Evolutionary conservation across 805 yeast genomes (phyloP).

Genomic region (Zygoascus ofunaensis): DNA sequence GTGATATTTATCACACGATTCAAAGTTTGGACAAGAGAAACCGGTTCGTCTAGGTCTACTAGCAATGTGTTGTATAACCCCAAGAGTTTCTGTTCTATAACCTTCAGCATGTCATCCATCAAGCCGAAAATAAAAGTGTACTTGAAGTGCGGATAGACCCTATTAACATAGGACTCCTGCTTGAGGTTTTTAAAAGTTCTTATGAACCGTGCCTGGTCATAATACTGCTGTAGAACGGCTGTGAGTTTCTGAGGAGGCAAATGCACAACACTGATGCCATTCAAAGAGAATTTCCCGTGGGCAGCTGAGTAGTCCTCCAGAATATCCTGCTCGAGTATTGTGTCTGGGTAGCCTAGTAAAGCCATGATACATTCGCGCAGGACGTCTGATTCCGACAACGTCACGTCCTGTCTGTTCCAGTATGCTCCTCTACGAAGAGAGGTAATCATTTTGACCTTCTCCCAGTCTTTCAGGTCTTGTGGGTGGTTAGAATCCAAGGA

Average conservation of each 20-base stretch:
- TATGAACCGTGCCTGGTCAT: slow-evolving; percentile 5
- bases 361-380: slow-evolving; percentile 13
- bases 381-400: slow-evolving; percentile 10
- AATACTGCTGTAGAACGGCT: slow-evolving; percentile 5
- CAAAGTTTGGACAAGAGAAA: slow-evolving; percentile 4
- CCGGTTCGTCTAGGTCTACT: not conserved
- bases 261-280: not conserved
- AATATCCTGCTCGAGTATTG: not conserved
- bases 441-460: not conserved
- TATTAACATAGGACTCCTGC: slow-evolving; percentile 4
- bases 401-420: not conserved
- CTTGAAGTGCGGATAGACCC: slow-evolving; percentile 8
- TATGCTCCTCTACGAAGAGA: not conserved
- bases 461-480: not conserved
- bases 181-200: slow-evolving; percentile 10
- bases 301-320: not conserved
- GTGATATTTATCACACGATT: not conserved
- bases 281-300: not conserved
- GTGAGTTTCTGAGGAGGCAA: not conserved
- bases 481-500: not conserved
- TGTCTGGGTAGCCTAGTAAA: slow-evolving; percentile 10
- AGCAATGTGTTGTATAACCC: slow-evolving; percentile 7
- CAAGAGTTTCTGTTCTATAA: slow-evolving; percentile 6
- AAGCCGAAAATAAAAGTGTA: slow-evolving; percentile 9
- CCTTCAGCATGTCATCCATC: slow-evolving; percentile 3